phyloP scores from a whole-genome alignment of 495 filamentous ascomycete species.

The Daldinia vernicosa region DNA sequence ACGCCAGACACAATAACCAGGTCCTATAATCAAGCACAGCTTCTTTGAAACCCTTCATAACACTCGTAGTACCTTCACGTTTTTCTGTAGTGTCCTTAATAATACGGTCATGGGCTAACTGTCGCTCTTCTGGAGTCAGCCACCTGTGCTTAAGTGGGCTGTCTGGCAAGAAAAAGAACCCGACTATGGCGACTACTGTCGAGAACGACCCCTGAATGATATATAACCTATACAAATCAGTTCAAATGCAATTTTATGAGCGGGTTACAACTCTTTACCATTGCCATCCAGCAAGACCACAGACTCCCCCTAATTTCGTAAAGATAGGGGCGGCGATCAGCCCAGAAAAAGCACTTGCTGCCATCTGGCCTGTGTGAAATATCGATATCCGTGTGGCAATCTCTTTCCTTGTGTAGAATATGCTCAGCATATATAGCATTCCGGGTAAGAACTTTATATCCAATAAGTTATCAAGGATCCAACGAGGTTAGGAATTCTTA shows the following conservation, averaged over 20 bases:
- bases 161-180: slow-evolving; percentile 54
- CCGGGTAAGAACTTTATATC: slow-evolving; percentile 49
- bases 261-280: slow-evolving; percentile 34
- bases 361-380: slow-evolving; percentile 54
- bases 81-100: slow-evolving; percentile 46
- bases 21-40: slow-evolving; percentile 51
- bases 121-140: slow-evolving; percentile 50
- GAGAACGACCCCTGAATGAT: slow-evolving; percentile 56
- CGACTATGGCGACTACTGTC: slow-evolving; percentile 52
- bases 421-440: slow-evolving; percentile 55
- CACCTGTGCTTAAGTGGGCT: slow-evolving; percentile 46
- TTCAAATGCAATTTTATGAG: background rate
- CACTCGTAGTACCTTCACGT: slow-evolving; percentile 24
- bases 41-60: slow-evolving; percentile 50
- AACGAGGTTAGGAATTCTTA: slow-evolving; percentile 10
- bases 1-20: slow-evolving; percentile 50
- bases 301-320: slow-evolving; percentile 39
- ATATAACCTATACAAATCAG: slow-evolving; percentile 24
- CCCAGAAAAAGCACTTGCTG: slow-evolving; percentile 58
- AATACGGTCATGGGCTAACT: slow-evolving; percentile 50
- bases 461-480: background rate
- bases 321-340: slow-evolving; percentile 59
- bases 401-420: slow-evolving; percentile 64
- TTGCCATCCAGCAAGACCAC: slow-evolving; percentile 45
- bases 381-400: slow-evolving; percentile 56